Conservation (phyloP, 164 flowering plant species). For the Vitis riparia region DNA sequence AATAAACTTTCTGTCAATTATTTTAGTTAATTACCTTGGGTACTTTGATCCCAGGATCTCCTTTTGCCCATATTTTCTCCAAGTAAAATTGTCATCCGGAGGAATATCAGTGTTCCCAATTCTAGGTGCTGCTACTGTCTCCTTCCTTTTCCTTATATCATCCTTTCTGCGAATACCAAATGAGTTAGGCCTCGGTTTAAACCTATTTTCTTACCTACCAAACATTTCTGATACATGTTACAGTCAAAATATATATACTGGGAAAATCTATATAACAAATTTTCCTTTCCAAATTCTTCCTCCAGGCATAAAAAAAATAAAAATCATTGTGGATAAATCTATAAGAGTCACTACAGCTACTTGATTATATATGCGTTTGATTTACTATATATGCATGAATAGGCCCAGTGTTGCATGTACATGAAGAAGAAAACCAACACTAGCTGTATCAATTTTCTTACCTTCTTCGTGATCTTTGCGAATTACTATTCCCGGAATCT, state of each 20-base stretch:
- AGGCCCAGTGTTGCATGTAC: background rate
- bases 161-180: constrained; percentile 36
- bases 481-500: constrained; percentile 19
- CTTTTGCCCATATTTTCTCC: constrained; percentile 91
- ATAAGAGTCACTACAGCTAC: too few species aligned
- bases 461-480: constrained; percentile 46
- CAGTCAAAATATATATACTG: too few species aligned
- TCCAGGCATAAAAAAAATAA: too few species aligned
- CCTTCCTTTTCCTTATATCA: constrained; percentile 23
- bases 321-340: too few species aligned
- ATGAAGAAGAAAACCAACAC: background rate
- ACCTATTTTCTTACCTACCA: too few species aligned
- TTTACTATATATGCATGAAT: too few species aligned
- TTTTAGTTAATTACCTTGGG: constrained; percentile 50
- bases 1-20: too few species aligned
- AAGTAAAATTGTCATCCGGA: constrained; percentile 79
- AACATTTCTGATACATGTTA: too few species aligned
- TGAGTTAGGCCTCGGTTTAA: too few species aligned
- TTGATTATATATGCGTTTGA: too few species aligned
- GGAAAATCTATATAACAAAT: too few species aligned
- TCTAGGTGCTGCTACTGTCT: constrained; percentile 48
- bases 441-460: constrained; percentile 4
- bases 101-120: constrained; percentile 68
- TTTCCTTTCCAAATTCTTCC: too few species aligned
- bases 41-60: constrained; percentile 62